Base-by-base conservation (phyloP, 805 yeast species). In the Wickerhamomyces xylosicus region DNA sequence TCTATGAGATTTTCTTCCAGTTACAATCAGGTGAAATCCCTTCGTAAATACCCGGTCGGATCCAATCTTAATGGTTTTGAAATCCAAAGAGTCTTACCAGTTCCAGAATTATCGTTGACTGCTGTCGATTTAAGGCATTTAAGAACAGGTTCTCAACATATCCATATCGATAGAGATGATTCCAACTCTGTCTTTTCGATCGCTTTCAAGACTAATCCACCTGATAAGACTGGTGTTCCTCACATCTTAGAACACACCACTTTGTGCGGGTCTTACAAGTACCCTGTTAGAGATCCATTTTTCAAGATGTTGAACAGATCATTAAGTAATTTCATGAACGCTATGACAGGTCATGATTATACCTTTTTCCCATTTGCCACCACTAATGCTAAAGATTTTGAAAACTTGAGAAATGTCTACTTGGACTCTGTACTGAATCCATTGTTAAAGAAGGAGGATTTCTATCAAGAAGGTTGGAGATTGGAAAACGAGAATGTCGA, bases 381-480 rank as follows among this genome's bases (percentile, higher is more conserved):
- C 2, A 90, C 97, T 10, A 92, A 92, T 59, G 57, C 61, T 33
- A 74, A 73, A 39, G 98, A 92, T 57, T 92, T 72, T 57, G 70
- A 71, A 25, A 92, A 92, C 53, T 68, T 92, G 54, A 77, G 87
- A 74, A 80, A 77, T 42, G 95, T 92, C 6, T 92, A 92, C 56
- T 64, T 89, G 36, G 95, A 89, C 48, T 78, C 95, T 5, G 90
- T 90, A 0, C 72, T 86, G 41, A 78, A 77, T 47, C 98, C 98
- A 9, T 57, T 85, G 29, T 63, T 92, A 42, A 71, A 81, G 25
- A 71, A 74, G 45, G 79, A 79, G 41, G 97, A 92, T 59, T 92
- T 92, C 56, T 69, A 69, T 45, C 98, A 92, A 63, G 98, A 92
- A 62, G 98, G 98, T 29, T 92, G 98, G 98, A 77, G 98, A 55